Percentiles rank a stretch among this genome's conserved stretches.
phyloP scores from a whole-genome alignment of 140 eudicot genomes.

The Bidens hawaiensis region DNA sequence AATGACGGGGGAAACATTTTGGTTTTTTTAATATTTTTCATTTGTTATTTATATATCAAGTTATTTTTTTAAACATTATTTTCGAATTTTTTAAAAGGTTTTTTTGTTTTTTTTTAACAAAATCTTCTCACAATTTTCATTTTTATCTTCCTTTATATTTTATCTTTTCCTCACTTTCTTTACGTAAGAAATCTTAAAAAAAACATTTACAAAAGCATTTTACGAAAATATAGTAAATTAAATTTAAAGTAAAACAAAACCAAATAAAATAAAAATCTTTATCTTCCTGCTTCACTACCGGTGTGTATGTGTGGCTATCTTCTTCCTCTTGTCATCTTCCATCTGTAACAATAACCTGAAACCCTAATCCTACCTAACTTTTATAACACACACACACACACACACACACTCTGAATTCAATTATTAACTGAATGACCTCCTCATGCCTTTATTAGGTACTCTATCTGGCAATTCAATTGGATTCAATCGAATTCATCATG shows the following conservation, averaged over 20 bases:
- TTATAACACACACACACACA: neutral
- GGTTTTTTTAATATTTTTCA: no score
- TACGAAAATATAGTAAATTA: neutral
- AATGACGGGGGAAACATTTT: no score
- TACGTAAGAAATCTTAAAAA: no score
- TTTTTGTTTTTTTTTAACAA: no score
- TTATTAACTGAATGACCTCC: constrained; percentile 37
- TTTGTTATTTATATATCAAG: no score
- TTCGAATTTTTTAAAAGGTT: no score
- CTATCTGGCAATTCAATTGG: constrained; percentile 30
- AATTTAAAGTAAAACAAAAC: neutral
- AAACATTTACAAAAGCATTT: neutral
- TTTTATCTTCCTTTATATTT: no score
- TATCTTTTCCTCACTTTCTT: no score
- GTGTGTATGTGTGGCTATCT: neutral
- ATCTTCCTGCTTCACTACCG: constrained; percentile 5
- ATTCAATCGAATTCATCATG: constrained; percentile 31
- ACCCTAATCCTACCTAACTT: neutral
- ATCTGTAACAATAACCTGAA: neutral
- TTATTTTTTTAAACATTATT: no score
- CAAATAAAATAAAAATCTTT: neutral
- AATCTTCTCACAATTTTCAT: no score
- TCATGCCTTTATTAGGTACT: constrained; percentile 79
- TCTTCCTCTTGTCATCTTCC: constrained; percentile 5
- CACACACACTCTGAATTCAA: neutral